These are phyloP conservation scores for Cyclostephanos tholiformis DNA, from an alignment of 108 stramenopile genomes.

Conservation along the genomic window DNA sequence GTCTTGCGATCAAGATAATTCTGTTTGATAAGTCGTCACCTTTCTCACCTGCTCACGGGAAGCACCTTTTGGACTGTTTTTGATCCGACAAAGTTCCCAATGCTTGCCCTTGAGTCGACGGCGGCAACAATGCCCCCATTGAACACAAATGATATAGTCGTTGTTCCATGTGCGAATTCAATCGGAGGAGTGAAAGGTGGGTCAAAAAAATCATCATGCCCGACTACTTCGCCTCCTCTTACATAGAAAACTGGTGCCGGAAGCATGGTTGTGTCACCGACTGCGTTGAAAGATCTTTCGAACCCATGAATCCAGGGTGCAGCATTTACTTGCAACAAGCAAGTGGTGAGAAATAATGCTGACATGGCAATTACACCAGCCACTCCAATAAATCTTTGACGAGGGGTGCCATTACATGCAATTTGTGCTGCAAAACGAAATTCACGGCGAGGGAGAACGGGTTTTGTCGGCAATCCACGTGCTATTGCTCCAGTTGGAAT, in stretches of 20 bases:
- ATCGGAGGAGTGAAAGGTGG: slow-evolving; percentile 62
- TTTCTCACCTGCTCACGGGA: slow-evolving; percentile 63
- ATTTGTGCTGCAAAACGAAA: slow-evolving; percentile 7
- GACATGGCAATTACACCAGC: slow-evolving; percentile 26
- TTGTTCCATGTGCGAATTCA: slow-evolving; percentile 88
- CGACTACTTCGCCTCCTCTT: slow-evolving; percentile 43
- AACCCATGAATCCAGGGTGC: background rate
- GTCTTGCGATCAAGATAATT: background rate
- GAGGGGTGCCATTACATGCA: slow-evolving; percentile 13
- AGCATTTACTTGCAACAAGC: slow-evolving; percentile 21
- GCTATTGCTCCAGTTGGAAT: slow-evolving; percentile 9
- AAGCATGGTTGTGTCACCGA: background rate
- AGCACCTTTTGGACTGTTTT: slow-evolving; percentile 87
- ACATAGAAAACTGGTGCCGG: slow-evolving; percentile 2
- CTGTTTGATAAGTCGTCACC: background rate
- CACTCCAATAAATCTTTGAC: slow-evolving; percentile 10
- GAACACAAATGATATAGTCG: slow-evolving; percentile 86
- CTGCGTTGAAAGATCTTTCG: background rate
- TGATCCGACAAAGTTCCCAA: slow-evolving; percentile 89
- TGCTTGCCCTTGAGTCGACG: slow-evolving; percentile 86
- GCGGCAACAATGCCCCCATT: slow-evolving; percentile 84
- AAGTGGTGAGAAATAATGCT: slow-evolving; percentile 22
- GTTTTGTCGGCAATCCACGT: background rate
- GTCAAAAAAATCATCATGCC: slow-evolving; percentile 19
- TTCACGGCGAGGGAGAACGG: slow-evolving; percentile 1